Conservation (phyloP, 768 basidiomycete genomes). For the Russula compacta region DNA sequence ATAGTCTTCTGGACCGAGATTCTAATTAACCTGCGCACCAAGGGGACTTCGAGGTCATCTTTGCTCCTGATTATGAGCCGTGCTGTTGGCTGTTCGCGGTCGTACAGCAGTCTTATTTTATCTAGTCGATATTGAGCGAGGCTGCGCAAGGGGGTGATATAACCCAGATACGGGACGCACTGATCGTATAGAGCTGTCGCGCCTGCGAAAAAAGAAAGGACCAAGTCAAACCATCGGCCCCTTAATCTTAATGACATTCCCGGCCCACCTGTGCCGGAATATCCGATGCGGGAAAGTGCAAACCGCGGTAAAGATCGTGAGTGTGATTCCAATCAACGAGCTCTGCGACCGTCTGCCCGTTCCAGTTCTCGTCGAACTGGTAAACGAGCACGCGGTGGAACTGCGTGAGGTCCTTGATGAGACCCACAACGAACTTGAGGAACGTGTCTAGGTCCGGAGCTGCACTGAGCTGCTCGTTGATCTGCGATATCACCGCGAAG, state of each 20-base stretch:
- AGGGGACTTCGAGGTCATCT: constrained; percentile 29
- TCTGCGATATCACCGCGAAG: neutral
- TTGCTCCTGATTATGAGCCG: constrained; percentile 55
- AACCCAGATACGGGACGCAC: neutral
- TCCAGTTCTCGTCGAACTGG: neutral
- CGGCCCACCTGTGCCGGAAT: neutral
- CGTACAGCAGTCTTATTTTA: constrained; percentile 70
- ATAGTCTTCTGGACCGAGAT: constrained; percentile 24
- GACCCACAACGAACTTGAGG: neutral
- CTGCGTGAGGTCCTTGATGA: neutral
- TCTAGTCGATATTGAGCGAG: constrained; percentile 30
- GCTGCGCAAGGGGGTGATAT: neutral
- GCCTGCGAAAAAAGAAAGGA: neutral
- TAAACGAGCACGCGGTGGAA: neutral
- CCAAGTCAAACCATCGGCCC: neutral
- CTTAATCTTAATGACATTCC: neutral
- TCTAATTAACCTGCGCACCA: neutral
- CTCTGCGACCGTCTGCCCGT: neutral
- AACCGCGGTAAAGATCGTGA: neutral
- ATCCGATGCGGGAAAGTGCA: neutral
- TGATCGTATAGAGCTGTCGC: neutral
- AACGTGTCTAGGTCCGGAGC: neutral
- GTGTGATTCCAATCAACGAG: neutral
- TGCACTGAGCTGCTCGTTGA: neutral
- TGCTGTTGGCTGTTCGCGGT: constrained; percentile 63